Evolutionary conservation across 495 filamentous ascomycete species (phyloP).

Genomic region (Astrothelium subdiscretum): DNA sequence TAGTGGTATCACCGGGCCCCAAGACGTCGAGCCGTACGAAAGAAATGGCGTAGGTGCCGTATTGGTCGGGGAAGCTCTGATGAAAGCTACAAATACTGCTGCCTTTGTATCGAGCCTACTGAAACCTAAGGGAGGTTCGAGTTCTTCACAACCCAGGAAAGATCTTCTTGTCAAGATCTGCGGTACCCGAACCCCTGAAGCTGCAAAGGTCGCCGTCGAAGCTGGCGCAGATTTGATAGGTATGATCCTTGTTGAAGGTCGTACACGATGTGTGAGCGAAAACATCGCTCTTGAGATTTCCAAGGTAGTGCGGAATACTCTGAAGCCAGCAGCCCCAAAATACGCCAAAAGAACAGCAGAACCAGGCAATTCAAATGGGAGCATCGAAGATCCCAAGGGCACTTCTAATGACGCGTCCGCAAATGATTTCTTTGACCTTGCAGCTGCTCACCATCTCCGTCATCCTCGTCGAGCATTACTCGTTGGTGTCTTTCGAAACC

Average conservation of each 20-base stretch:
- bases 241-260: constrained; percentile 77
- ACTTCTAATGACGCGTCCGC: constrained; percentile 17
- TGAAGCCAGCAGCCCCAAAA: constrained; percentile 6
- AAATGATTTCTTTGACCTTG: constrained; percentile 53
- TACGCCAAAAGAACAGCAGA: not conserved
- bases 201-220: constrained; percentile 66
- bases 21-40: constrained; percentile 80
- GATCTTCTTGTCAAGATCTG: constrained; percentile 82
- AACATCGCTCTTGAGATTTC: constrained; percentile 74
- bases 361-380: not conserved
- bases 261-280: constrained; percentile 64
- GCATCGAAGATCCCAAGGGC: not conserved
- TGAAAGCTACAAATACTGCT: constrained; percentile 71
- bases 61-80: constrained; percentile 89
- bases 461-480: constrained; percentile 58
- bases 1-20: constrained; percentile 83
- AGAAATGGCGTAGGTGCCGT: constrained; percentile 85
- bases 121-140: constrained; percentile 3
- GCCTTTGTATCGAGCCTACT: constrained; percentile 75
- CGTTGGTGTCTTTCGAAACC: constrained; percentile 90
- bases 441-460: constrained; percentile 33
- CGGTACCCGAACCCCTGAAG: constrained; percentile 78
- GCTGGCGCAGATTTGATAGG: constrained; percentile 87
- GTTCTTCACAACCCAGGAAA: not conserved
- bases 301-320: constrained; percentile 52